Evolutionary conservation across 2,329 filamentous ascomycete species (phyloP), one percentile per base, ranked within the genome.

Genomic region (Beauveria asiatica): DNA sequence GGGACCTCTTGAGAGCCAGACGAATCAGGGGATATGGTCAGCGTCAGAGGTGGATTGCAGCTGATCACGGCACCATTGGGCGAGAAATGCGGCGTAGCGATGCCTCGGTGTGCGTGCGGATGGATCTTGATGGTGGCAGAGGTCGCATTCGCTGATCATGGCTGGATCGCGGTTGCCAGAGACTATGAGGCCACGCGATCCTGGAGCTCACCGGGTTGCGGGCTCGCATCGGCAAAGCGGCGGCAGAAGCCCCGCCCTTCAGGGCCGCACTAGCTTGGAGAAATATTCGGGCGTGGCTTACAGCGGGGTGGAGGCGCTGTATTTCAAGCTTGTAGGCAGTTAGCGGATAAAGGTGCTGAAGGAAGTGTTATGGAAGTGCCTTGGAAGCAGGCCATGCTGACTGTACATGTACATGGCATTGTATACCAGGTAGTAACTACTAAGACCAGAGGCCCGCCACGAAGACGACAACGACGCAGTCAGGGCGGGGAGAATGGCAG

Each of bases 71-170:
- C 54, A 57, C 54, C 54, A 57, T 57, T 25, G 44, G 55, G 21
- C 55, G 33, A 45, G 10, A 33, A 42, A 48, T 57, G 21, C 21
- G 44, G 54, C 46, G 25, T 48, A 59, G 25, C 25, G 46, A 23
- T 23, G 33, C 39, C n/a, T 51, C 8, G 56, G 21, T 49, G 9
- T 57, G 21, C 19, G 17, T 57, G 44, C 44, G n/a, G 33, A 57
- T 57, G 55, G 46, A 50, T 57, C 37, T 16, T 59, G 56, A 52
- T 59, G 56, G 41, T 51, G 39, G 25, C 21, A 52, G 56, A 49
- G 23, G 39, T 41, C 48, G 48, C 37, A 39, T 33, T 51, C 45
- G 46, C 39, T 19, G 56, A 17, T 30, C 48, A 51, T 58, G n/a
- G 46, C 13, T 8, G 25, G 55, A n/a, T 52, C 56, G 25, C 39